These are phyloP conservation scores for Tuber umbilicatum DNA, from an alignment of 495 filamentous ascomycete genomes.

Conservation along the genomic window DNA sequence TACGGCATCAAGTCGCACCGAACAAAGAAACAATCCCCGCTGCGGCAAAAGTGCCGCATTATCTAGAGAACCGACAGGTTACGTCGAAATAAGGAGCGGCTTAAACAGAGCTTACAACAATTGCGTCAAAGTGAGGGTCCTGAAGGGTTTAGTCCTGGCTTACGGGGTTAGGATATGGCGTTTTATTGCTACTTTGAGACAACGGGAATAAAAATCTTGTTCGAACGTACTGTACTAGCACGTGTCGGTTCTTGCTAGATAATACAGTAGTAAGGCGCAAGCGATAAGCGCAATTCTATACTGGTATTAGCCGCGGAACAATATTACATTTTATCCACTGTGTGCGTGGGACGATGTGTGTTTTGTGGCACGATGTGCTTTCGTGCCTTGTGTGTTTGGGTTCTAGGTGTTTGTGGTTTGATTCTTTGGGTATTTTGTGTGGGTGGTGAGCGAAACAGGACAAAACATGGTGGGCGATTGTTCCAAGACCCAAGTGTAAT, in stretches of 20 bases:
- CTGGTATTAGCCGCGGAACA: background rate
- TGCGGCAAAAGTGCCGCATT: background rate
- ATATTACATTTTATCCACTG: background rate
- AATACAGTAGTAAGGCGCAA: background rate
- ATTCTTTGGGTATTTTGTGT: background rate
- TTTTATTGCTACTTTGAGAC: too few species aligned
- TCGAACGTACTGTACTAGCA: too few species aligned
- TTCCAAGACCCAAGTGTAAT: background rate
- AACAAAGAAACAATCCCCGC: background rate
- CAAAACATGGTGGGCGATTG: background rate
- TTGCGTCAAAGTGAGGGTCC: too few species aligned
- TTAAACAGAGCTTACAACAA: too few species aligned
- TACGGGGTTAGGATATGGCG: too few species aligned
- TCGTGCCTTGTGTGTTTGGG: background rate
- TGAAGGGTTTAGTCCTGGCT: too few species aligned
- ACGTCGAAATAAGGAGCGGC: too few species aligned
- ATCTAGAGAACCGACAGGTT: too few species aligned
- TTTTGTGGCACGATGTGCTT: background rate
- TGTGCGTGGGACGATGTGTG: background rate
- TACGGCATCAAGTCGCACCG: background rate
- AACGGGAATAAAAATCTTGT: too few species aligned
- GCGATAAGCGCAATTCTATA: background rate
- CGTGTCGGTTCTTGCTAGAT: too few species aligned
- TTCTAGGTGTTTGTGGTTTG: background rate
- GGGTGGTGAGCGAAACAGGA: background rate